Conservation (phyloP, 352 stramenopile genomes). For the Globisporangium canariense region DNA sequence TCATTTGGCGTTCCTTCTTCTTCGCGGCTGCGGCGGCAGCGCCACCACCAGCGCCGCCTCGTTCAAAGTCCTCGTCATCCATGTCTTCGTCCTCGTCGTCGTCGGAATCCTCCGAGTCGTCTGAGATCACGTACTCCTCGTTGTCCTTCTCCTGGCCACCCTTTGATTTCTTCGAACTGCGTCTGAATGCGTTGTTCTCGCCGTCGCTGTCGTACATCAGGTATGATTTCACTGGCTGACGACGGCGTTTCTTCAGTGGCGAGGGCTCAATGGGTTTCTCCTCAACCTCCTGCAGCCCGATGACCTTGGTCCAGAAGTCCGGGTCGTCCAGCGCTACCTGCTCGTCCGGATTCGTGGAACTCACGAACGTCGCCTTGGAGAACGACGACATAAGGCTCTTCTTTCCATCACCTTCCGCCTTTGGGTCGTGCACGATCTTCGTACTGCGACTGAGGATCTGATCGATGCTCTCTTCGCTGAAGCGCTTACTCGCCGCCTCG, state of each 20-base stretch:
- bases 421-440: constrained; percentile 85
- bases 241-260: constrained; percentile 67
- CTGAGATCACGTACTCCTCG: constrained; percentile 76
- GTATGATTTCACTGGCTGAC: constrained; percentile 75
- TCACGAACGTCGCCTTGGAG: constrained; percentile 92
- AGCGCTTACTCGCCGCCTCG: constrained; percentile 93
- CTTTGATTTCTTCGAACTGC: constrained; percentile 23
- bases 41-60: neutral
- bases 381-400: constrained; percentile 88
- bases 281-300: constrained; percentile 76
- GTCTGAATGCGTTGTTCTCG: constrained; percentile 26
- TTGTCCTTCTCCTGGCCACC: constrained; percentile 32
- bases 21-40: constrained; percentile 19
- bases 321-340: constrained; percentile 91
- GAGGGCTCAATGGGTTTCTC: constrained; percentile 67
- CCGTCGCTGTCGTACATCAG: constrained; percentile 59
- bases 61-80: constrained; percentile 39
- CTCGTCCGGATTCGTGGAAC: constrained; percentile 78
- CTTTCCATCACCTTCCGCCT: constrained; percentile 45
- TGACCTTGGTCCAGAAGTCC: constrained; percentile 94
- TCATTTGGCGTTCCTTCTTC: constrained; percentile 31
- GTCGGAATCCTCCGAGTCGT: constrained; percentile 53
- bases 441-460: constrained; percentile 93
- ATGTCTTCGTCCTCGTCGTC: constrained; percentile 57
- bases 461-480: constrained; percentile 98